Percentiles rank a stretch among this genome's conserved stretches.
phyloP scores from a whole-genome alignment of 345 rosid genomes.

The Brassica juncea region DNA sequence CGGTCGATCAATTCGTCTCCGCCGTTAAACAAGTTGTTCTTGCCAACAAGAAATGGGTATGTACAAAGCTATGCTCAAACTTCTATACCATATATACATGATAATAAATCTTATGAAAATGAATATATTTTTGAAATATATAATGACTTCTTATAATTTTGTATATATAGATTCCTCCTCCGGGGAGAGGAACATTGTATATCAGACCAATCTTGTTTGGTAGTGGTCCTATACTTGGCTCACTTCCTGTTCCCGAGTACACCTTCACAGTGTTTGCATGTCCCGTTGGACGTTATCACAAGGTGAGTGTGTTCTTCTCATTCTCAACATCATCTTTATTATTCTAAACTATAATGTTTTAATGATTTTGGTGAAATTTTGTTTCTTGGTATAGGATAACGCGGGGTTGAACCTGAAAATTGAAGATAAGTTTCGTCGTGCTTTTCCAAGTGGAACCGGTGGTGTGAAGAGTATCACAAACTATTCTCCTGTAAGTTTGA shows the following conservation, averaged over 20 bases:
- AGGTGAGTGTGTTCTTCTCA: slow-evolving; percentile 32
- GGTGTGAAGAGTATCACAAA: slow-evolving; percentile 60
- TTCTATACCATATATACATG: not conserved
- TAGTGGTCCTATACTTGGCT: slow-evolving; percentile 51
- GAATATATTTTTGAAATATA: not conserved
- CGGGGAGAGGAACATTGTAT: slow-evolving; percentile 62
- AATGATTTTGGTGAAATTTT: not conserved
- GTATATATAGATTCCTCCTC: slow-evolving; percentile 57
- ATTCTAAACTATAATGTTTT: not conserved
- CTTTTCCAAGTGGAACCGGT: slow-evolving; percentile 69
- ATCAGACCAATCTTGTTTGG: slow-evolving; percentile 69
- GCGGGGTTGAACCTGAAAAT: slow-evolving; percentile 46
- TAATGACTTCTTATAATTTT: not conserved
- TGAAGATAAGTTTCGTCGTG: slow-evolving; percentile 55
- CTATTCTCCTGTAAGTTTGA: slow-evolving; percentile 54
- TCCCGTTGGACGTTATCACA: slow-evolving; percentile 57
- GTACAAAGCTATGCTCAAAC: not conserved
- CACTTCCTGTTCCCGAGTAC: slow-evolving; percentile 58
- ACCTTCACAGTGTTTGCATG: slow-evolving; percentile 53
- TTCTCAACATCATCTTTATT: not conserved
- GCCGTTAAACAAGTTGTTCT: slow-evolving; percentile 50
- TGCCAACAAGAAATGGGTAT: slow-evolving; percentile 61
- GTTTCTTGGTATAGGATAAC: slow-evolving; percentile 34
- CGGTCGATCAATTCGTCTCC: slow-evolving; percentile 55
- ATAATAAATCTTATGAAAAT: not conserved